Percentiles rank a stretch among this genome's conserved stretches.
These are phyloP conservation scores for Boletus rex-veris DNA, from an alignment of 768 basidiomycete genomes.

Conservation along the genomic window DNA sequence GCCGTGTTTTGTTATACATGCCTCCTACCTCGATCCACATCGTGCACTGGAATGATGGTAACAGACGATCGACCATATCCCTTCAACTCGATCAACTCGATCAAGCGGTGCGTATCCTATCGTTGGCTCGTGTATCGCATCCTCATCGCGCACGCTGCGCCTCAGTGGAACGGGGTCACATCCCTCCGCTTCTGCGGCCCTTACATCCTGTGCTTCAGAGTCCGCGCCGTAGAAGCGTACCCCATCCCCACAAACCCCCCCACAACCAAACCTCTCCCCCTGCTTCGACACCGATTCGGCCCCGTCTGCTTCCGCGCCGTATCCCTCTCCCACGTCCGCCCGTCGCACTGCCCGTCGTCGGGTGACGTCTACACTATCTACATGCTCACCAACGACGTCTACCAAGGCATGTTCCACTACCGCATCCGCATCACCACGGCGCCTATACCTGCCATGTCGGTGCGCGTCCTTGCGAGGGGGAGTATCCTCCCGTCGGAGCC, in stretches of 20 bases:
- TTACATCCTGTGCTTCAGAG: conserved; percentile 51
- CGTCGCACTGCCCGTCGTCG: conserved; percentile 22
- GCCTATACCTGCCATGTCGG: conserved; percentile 33
- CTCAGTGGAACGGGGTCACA: conserved; percentile 42
- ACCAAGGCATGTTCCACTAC: conserved; percentile 52
- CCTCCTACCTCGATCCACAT: conserved; percentile 33
- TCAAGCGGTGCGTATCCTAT: conserved; percentile 28
- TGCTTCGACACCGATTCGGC: conserved; percentile 22
- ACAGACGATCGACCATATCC: conserved; percentile 21
- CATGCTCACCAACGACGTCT: conserved; percentile 41
- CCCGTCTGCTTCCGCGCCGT: conserved; percentile 36
- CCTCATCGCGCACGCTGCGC: not conserved
- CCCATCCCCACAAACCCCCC: conserved; percentile 13
- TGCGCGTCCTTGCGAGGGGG: conserved; percentile 35
- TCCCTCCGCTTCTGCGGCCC: conserved; percentile 44
- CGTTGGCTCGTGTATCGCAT: not conserved
- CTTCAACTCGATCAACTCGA: conserved; percentile 26
- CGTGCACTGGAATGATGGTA: conserved; percentile 36
- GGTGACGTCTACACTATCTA: conserved; percentile 37
- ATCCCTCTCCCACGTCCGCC: conserved; percentile 41
- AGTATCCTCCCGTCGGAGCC: not conserved
- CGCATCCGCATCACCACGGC: conserved; percentile 31
- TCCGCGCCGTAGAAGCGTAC: conserved; percentile 47
- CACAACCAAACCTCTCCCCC: conserved; percentile 7
- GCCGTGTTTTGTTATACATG: conserved; percentile 32